Conservation (phyloP, 2,329 filamentous ascomycete genomes). For the Talaromyces albobiverticillius region DNA sequence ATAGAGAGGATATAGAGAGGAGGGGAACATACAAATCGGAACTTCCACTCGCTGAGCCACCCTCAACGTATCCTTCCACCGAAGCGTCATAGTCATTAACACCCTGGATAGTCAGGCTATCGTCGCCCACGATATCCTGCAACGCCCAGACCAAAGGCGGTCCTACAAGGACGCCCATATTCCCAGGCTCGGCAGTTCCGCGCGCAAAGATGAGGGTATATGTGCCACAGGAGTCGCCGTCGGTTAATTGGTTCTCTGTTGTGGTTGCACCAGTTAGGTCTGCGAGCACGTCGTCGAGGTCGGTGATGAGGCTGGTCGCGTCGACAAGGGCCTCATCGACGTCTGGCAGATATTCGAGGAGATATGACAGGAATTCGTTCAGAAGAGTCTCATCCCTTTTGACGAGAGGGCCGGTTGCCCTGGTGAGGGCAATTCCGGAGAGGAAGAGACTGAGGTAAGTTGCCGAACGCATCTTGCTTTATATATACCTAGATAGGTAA, state of each 20-base stretch:
- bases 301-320: conserved; percentile 10
- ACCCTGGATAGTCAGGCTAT: conserved; percentile 18
- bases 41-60: conserved; percentile 18
- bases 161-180: conserved; percentile 18
- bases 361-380: conserved; percentile 15
- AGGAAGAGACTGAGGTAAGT: not conserved
- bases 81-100: conserved; percentile 21
- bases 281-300: conserved; percentile 14
- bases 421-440: conserved; percentile 1
- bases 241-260: conserved; percentile 17
- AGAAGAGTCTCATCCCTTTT: conserved; percentile 8
- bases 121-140: conserved; percentile 13
- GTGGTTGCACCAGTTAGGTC: conserved; percentile 13
- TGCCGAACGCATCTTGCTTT: not conserved
- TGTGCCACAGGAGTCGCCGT: conserved; percentile 13
- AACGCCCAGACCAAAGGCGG: conserved; percentile 20
- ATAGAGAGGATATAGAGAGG: not conserved
- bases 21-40: conserved; percentile 14
- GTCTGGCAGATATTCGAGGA: conserved; percentile 15
- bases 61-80: conserved; percentile 19
- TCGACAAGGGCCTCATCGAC: conserved; percentile 12
- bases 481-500: too few species aligned
- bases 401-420: not conserved
- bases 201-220: conserved; percentile 21
- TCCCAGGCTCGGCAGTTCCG: conserved; percentile 21